Conservation (phyloP, 2,329 filamentous ascomycete genomes). For the Scedosporium aurantiacum region DNA sequence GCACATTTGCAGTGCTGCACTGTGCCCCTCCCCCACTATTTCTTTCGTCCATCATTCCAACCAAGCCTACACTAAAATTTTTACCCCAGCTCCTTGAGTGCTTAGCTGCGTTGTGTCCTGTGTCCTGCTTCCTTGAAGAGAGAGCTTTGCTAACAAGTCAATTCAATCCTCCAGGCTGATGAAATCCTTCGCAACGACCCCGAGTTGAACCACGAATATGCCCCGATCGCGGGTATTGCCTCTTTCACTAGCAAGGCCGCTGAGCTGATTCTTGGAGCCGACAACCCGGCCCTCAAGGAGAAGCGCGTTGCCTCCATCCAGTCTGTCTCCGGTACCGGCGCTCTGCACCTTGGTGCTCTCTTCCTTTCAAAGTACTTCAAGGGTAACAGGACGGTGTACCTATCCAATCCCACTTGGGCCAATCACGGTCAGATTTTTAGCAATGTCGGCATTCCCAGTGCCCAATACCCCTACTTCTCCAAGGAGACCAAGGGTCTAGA, state of each 20-base stretch:
- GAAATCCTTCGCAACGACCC: slow-evolving; percentile 81
- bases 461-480: slow-evolving; percentile 89
- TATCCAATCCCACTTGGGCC: slow-evolving; percentile 93
- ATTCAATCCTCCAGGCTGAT: slow-evolving; percentile 56
- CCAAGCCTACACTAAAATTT: background rate
- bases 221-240: slow-evolving; percentile 81
- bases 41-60: background rate
- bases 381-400: slow-evolving; percentile 65
- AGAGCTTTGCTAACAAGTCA: background rate
- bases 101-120: slow-evolving; percentile 5
- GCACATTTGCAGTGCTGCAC: background rate
- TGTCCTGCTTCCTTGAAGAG: slow-evolving; percentile 13
- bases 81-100: background rate
- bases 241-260: slow-evolving; percentile 83
- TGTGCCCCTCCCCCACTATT: background rate
- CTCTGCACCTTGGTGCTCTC: slow-evolving; percentile 82
- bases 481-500: slow-evolving; percentile 82
- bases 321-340: slow-evolving; percentile 94
- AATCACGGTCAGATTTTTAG: slow-evolving; percentile 98
- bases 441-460: slow-evolving; percentile 71
- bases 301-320: slow-evolving; percentile 75
- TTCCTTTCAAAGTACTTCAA: slow-evolving; percentile 88
- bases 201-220: slow-evolving; percentile 93
- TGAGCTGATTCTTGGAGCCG: slow-evolving; percentile 72
- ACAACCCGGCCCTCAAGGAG: slow-evolving; percentile 73